A percentile compares a stretch with the other conserved stretches of the same genome.
Evolutionary conservation across 768 basidiomycete species (phyloP).

Genomic region (Leucogyrophana mollusca): DNA sequence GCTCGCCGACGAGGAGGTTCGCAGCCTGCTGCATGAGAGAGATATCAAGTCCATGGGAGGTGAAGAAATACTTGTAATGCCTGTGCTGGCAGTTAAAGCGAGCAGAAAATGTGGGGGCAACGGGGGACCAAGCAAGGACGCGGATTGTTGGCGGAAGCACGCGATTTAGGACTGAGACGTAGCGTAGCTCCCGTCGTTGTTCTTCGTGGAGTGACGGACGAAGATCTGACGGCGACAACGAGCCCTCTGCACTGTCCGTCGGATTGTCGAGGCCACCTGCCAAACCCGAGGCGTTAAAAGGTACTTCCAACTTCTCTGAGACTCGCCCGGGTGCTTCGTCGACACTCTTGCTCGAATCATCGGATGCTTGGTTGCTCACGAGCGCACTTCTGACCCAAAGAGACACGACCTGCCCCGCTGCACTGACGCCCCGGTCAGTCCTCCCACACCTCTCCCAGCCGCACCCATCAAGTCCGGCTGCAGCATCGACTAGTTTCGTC

Average conservation of each 20-base stretch:
- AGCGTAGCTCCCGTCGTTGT: conserved; percentile 59
- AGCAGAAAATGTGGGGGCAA: conserved; percentile 75
- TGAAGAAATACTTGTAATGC: conserved; percentile 99
- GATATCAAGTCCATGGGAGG: conserved; percentile 63
- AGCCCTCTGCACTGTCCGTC: conserved; percentile 31
- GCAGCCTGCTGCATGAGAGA: conserved; percentile 76
- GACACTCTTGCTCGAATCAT: neutral
- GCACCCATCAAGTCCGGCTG: conserved; percentile 77
- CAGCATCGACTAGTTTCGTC: conserved; percentile 73
- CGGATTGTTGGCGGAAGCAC: conserved; percentile 89
- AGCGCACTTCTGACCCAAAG: conserved; percentile 84
- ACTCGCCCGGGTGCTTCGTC: conserved; percentile 1
- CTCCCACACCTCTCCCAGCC: conserved; percentile 91
- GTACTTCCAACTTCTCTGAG: conserved; percentile 8
- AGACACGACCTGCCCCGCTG: conserved; percentile 89
- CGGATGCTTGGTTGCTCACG: conserved; percentile 9
- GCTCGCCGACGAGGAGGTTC: conserved; percentile 71
- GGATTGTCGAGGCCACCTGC: conserved; percentile 39
- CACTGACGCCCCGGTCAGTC: conserved; percentile 94
- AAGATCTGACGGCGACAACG: conserved; percentile 20
- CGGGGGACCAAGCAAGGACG: conserved; percentile 91
- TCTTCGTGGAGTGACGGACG: conserved; percentile 22
- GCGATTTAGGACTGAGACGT: conserved; percentile 79
- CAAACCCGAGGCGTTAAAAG: conserved; percentile 15
- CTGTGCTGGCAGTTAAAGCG: conserved; percentile 83